These are phyloP conservation scores for Tagetes erecta DNA, from an alignment of 129 eudicot genomes.

Conservation along the genomic window DNA sequence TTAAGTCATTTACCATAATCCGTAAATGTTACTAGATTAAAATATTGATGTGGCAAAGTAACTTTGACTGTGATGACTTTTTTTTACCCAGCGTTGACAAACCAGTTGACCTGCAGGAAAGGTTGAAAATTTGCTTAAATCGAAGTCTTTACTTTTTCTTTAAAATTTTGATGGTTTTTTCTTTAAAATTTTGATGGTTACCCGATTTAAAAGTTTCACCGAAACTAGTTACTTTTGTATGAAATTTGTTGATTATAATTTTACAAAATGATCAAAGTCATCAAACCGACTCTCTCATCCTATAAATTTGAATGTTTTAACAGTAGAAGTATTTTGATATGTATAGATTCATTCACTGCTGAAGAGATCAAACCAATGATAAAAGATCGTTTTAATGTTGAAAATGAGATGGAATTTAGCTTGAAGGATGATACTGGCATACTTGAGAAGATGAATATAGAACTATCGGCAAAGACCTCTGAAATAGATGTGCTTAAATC, in stretches of 20 bases:
- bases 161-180: not conserved
- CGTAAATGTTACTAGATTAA: constrained; percentile 4
- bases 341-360: constrained; percentile 33
- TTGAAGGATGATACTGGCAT: constrained; percentile 16
- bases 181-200: not conserved
- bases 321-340: constrained; percentile 24
- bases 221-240: not conserved
- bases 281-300: not conserved
- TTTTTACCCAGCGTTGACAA: not conserved
- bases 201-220: not conserved
- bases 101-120: not conserved
- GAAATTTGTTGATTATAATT: constrained; percentile 7
- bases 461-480: constrained; percentile 40
- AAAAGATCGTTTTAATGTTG: constrained; percentile 10
- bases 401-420: constrained; percentile 15
- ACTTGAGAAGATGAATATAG: constrained; percentile 24
- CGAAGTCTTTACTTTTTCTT: not conserved
- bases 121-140: not conserved
- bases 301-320: constrained; percentile 13
- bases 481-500: constrained; percentile 51
- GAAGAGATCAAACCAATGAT: constrained; percentile 14
- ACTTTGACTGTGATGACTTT: not conserved
- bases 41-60: not conserved
- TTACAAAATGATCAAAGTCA: not conserved
- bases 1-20: not conserved